A percentile compares a stretch with the other conserved stretches of the same genome.
Evolutionary conservation across 2,329 filamentous ascomycete genomes (phyloP).

Genomic region (Teratosphaeria destructans): DNA sequence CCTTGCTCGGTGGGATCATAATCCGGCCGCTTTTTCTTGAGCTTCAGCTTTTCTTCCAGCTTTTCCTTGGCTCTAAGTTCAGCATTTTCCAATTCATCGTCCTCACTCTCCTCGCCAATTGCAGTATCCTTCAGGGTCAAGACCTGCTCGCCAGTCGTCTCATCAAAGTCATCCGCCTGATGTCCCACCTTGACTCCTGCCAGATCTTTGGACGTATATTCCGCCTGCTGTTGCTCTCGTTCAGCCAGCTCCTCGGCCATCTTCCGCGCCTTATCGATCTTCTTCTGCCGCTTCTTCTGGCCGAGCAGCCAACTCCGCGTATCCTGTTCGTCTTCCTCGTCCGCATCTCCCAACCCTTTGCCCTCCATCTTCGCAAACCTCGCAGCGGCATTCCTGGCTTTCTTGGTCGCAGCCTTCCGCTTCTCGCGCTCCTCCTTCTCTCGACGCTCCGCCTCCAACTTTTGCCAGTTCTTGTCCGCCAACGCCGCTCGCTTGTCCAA

Average conservation of each 20-base stretch:
- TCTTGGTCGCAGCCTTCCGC: slow-evolving; percentile 72
- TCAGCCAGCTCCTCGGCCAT: slow-evolving; percentile 69
- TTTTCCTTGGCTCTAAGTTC: slow-evolving; percentile 62
- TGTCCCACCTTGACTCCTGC: slow-evolving; percentile 88
- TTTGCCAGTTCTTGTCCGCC: slow-evolving; percentile 65
- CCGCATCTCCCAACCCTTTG: slow-evolving; percentile 68
- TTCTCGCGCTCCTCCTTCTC: slow-evolving; percentile 71
- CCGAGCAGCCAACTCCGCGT: slow-evolving; percentile 78
- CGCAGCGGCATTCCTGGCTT: slow-evolving; percentile 73
- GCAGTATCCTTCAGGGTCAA: slow-evolving; percentile 89
- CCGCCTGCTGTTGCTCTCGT: slow-evolving; percentile 57
- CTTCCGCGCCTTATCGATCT: slow-evolving; percentile 63
- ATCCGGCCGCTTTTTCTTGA: slow-evolving; percentile 80
- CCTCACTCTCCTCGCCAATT: slow-evolving; percentile 68
- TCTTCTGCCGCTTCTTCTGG: slow-evolving; percentile 89
- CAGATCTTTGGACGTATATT: slow-evolving; percentile 78
- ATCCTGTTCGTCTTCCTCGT: slow-evolving; percentile 53
- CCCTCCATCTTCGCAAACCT: slow-evolving; percentile 68
- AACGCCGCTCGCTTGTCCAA: slow-evolving; percentile 69
- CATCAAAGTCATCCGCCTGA: slow-evolving; percentile 69
- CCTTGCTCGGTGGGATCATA: slow-evolving; percentile 76
- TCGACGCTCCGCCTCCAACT: slow-evolving; percentile 55
- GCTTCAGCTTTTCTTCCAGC: slow-evolving; percentile 62
- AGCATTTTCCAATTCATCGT: slow-evolving; percentile 78
- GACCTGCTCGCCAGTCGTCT: slow-evolving; percentile 67